Conservation (phyloP, 352 stramenopile species). For the Thalassiosira hispida region DNA sequence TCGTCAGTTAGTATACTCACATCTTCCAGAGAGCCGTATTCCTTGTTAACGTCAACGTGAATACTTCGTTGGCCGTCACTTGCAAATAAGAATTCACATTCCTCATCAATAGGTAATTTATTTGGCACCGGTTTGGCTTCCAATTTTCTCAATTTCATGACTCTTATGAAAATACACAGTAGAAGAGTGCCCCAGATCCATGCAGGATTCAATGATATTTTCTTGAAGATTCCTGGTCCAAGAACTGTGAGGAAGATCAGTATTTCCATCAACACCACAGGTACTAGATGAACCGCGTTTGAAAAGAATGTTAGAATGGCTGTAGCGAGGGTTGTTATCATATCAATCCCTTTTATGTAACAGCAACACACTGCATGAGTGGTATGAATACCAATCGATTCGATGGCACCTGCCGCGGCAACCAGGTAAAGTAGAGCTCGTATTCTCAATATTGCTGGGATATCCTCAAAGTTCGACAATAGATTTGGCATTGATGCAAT, state of each 20-base stretch:
- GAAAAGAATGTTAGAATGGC: conserved; percentile 4
- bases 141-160: conserved; percentile 5
- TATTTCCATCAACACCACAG: conserved; percentile 29
- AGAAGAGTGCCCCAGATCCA: conserved; percentile 15
- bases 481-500: conserved; percentile 5
- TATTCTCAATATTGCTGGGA: not conserved
- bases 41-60: conserved; percentile 6
- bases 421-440: conserved; percentile 14
- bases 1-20: conserved; percentile 17
- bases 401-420: conserved; percentile 6
- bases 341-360: conserved; percentile 7
- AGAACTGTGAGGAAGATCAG: conserved; percentile 28
- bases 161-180: conserved; percentile 4
- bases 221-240: conserved; percentile 23
- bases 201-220: not conserved
- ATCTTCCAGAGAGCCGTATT: conserved; percentile 45
- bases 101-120: conserved; percentile 2
- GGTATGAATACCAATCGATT: conserved; percentile 15
- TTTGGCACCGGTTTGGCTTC: not conserved
- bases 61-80: not conserved
- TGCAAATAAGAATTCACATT: not conserved
- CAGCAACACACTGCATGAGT: not conserved
- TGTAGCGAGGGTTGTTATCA: not conserved
- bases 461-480: conserved; percentile 1
- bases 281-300: conserved; percentile 17